Evolutionary conservation across 1,139 yeast genomes (phyloP), one percentile per base, ranked within the genome.

Genomic region (Spathaspora sp.): DNA sequence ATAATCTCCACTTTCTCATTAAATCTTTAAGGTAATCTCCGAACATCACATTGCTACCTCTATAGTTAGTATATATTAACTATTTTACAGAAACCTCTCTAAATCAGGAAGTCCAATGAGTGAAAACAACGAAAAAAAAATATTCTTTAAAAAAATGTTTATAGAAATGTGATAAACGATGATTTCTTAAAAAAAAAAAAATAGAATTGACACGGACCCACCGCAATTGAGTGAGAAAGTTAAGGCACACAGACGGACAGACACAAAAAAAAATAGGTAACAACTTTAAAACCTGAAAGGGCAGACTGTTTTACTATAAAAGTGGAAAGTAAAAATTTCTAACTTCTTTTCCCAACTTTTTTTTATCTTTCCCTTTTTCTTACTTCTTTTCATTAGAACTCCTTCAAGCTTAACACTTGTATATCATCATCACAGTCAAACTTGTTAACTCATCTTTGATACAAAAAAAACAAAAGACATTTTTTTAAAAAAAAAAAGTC

Each of bases 201-300:
- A 37, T 18, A 37, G 39, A 37, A 20, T 37, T 17, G 16, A 20
- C 24, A 37, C 26, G 26, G 26, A 37, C 39, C 26, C 39, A 37
- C 39, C 16, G 31, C n/a, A n/a, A 27, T 27, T 27, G 16, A 37
- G 39, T 20, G 15, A 37, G 24, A 37, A 37, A 15, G 17, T 20
- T 20, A 37, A 37, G 39, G 39, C 39, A 37, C 26, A 37, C 39
- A 37, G 39, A 37, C 39, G 17, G 39, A 37, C 39, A 37, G 39
- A 20, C 24, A 37, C 17, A 37, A 24, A 20, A 37, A 24, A 13
- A 11, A 7, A 17, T 18, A 7, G 17, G 9, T n/a, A 8, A 8
- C 15, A 37, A 37, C 39, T 13, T 37, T 20, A 20, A n/a, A 37
- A 18, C 39, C 7, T 34, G 39, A 37, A 31, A 31, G 16, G 18